These are phyloP conservation scores for Diaporthe vexans DNA, from an alignment of 2,329 filamentous ascomycete genomes.

Conservation along the genomic window DNA sequence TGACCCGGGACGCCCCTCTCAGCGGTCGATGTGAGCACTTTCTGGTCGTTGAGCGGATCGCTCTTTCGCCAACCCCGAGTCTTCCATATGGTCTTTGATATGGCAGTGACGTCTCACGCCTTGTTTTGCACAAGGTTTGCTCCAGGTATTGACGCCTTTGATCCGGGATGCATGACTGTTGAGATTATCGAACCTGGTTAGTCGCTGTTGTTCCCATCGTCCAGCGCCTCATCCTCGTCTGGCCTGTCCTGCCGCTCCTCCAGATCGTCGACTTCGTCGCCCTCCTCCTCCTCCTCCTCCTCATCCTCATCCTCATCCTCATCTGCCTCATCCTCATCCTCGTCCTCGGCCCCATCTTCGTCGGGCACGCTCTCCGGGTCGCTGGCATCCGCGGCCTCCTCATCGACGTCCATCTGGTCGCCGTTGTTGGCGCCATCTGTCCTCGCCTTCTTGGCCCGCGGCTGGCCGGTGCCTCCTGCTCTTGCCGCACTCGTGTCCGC, in stretches of 20 bases:
- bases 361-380: constrained; percentile 51
- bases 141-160: background rate
- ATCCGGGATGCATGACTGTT: background rate
- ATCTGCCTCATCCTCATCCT: constrained; percentile 60
- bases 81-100: background rate
- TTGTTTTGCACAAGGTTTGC: constrained; percentile 2
- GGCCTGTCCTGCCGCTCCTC: constrained; percentile 60
- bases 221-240: constrained; percentile 72
- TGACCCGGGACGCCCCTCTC: background rate
- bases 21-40: background rate
- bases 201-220: constrained; percentile 69
- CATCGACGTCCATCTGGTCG: constrained; percentile 64
- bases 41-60: background rate
- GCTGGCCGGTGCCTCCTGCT: constrained; percentile 41
- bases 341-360: constrained; percentile 53
- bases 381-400: constrained; percentile 54
- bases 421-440: constrained; percentile 55
- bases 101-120: background rate
- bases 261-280: constrained; percentile 66
- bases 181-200: constrained; percentile 55
- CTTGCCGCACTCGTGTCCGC: constrained; percentile 29
- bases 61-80: background rate
- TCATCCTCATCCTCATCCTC: constrained; percentile 62
- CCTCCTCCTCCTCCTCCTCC: constrained; percentile 61
- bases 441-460: constrained; percentile 56